A percentile compares a stretch with the other conserved stretches of the same genome.
phyloP scores from a whole-genome alignment of 2,329 filamentous ascomycete genomes.

The Penicillium vulpinum region DNA sequence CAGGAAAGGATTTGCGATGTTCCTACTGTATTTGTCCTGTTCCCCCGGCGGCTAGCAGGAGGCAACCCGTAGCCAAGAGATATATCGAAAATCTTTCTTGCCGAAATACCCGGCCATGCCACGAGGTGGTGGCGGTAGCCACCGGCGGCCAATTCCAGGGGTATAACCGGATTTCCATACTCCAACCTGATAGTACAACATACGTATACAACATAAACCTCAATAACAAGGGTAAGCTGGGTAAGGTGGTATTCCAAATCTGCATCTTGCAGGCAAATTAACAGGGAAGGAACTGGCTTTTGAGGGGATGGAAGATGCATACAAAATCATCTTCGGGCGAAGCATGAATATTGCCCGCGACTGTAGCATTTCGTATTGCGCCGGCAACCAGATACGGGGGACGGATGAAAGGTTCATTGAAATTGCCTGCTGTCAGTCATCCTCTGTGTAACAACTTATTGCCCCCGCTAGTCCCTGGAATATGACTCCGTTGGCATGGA shows the following conservation, averaged over 20 bases:
- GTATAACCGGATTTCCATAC: neutral
- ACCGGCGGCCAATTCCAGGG: neutral
- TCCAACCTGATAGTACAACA: neutral
- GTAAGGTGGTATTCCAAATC: neutral
- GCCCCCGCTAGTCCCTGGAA: neutral
- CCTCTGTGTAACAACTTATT: neutral
- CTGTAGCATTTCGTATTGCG: neutral
- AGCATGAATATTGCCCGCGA: neutral
- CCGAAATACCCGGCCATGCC: constrained; percentile 5
- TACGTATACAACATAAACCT: neutral
- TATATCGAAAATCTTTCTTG: neutral
- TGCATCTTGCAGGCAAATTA: neutral
- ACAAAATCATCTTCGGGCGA: neutral
- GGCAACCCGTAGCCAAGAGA: neutral
- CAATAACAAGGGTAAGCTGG: neutral
- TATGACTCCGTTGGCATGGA: neutral
- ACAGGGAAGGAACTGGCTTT: neutral
- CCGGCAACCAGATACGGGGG: neutral
- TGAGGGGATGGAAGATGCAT: neutral
- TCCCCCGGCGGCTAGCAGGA: neutral
- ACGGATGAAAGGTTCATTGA: neutral
- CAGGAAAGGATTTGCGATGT: neutral
- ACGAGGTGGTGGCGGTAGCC: constrained; percentile 11
- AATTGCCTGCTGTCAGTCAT: neutral
- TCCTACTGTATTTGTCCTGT: neutral